Percentiles rank a stretch among this genome's conserved stretches.
Evolutionary conservation across 768 basidiomycete genomes (phyloP).

Genomic region (Phlebiopsis gigantea): DNA sequence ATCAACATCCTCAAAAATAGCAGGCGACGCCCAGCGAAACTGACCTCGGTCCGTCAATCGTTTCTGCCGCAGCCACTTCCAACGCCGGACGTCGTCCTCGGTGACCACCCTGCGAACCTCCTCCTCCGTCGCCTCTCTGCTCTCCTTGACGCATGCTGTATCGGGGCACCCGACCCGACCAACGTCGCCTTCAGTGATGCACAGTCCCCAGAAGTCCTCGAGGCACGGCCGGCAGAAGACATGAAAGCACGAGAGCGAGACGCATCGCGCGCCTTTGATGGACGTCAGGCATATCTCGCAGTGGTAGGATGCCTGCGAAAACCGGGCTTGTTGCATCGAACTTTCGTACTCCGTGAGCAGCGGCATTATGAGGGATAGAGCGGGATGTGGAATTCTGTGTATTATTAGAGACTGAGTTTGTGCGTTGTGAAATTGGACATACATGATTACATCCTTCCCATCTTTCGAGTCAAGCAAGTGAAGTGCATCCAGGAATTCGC

Average conservation of each 20-base stretch:
- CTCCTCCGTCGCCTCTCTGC: constrained; percentile 56
- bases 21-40: constrained; percentile 9
- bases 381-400: constrained; percentile 49
- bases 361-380: constrained; percentile 46
- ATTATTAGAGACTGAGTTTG: constrained; percentile 6
- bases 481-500: constrained; percentile 51
- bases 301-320: constrained; percentile 58
- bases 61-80: constrained; percentile 76
- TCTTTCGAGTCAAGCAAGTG: constrained; percentile 30
- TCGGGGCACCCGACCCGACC: constrained; percentile 77
- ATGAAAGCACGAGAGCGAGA: constrained; percentile 67
- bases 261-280: constrained; percentile 70
- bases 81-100: constrained; percentile 59
- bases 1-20: neutral
- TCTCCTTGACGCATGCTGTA: constrained; percentile 66
- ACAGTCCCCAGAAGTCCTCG: constrained; percentile 75
- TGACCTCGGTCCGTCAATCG: constrained; percentile 65
- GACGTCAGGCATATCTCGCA: constrained; percentile 76
- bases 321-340: constrained; percentile 42
- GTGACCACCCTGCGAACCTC: constrained; percentile 70
- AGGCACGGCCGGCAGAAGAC: constrained; percentile 83
- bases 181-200: constrained; percentile 76
- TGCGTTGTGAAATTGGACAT: constrained; percentile 17
- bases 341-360: constrained; percentile 46
- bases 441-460: constrained; percentile 32